These are phyloP conservation scores for Oryza rufipogon DNA, from an alignment of 176 grass and related monocot species.

Conservation along the genomic window DNA sequence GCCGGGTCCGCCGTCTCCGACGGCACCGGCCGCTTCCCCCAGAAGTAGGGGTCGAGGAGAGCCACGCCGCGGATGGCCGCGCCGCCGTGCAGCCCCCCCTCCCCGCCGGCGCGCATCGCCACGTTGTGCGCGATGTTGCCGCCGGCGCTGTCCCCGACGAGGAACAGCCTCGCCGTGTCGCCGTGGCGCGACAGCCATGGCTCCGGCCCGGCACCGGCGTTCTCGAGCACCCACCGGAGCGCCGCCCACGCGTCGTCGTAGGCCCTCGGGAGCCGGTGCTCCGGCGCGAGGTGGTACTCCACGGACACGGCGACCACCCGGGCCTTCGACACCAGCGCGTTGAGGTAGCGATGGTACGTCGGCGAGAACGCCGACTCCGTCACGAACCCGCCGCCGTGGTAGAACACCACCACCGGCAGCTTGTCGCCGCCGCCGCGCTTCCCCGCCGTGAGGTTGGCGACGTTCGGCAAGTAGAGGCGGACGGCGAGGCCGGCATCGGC, in stretches of 20 bases:
- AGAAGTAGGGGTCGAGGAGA: conserved; percentile 68
- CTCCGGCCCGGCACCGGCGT: conserved; percentile 34
- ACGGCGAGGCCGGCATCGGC: conserved; percentile 40
- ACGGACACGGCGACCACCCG: conserved; percentile 55
- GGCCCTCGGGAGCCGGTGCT: conserved; percentile 51
- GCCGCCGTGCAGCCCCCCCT: conserved; percentile 37
- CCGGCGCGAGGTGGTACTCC: conserved; percentile 66
- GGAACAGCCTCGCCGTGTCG: conserved; percentile 45
- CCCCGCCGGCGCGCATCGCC: conserved; percentile 45
- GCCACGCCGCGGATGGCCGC: conserved; percentile 47
- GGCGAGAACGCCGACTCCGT: conserved; percentile 64
- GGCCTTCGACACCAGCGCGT: conserved; percentile 56
- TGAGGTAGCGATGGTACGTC: conserved; percentile 65
- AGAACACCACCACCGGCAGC: conserved; percentile 66
- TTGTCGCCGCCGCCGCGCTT: neutral
- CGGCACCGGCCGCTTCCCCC: conserved; percentile 51
- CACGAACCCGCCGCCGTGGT: conserved; percentile 72
- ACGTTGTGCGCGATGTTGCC: conserved; percentile 73
- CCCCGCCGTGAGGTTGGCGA: conserved; percentile 10
- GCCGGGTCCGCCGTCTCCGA: conserved; percentile 50
- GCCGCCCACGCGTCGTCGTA: conserved; percentile 65
- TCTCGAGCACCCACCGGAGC: conserved; percentile 51
- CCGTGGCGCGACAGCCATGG: conserved; percentile 55
- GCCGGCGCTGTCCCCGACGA: conserved; percentile 67
- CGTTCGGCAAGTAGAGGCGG: conserved; percentile 59